phyloP scores from a whole-genome alignment of 345 rosid species.

The Corchorus olitorius region DNA sequence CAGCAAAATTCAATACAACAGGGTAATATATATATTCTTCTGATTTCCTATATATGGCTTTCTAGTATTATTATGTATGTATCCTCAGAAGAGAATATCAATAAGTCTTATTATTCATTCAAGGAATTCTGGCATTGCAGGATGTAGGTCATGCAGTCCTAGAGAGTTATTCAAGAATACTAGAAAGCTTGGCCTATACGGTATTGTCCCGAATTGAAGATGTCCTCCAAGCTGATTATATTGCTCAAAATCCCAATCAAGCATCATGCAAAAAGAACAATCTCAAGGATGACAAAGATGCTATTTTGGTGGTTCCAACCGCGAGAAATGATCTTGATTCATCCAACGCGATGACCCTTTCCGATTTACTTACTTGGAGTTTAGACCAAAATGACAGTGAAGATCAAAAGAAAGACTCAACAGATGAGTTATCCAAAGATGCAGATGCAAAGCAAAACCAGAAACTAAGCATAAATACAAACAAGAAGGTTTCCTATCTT shows the following conservation, averaged over 20 bases:
- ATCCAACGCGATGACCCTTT: conserved; percentile 44
- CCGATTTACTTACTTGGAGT: conserved; percentile 72
- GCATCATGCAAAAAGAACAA: conserved; percentile 31
- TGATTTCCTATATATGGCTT: background rate
- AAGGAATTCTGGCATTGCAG: conserved; percentile 30
- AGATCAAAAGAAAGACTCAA: conserved; percentile 29
- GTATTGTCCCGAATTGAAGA: conserved; percentile 85
- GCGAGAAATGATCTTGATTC: conserved; percentile 14
- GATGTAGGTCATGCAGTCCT: conserved; percentile 90
- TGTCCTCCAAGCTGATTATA: conserved; percentile 65
- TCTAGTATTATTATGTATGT: background rate
- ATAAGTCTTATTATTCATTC: background rate
- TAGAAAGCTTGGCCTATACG: conserved; percentile 90
- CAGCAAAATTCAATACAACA: conserved; percentile 80
- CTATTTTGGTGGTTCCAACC: background rate
- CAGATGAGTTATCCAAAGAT: conserved; percentile 40
- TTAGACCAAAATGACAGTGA: conserved; percentile 37
- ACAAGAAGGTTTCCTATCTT: conserved; percentile 52
- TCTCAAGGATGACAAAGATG: conserved; percentile 12
- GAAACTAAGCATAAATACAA: conserved; percentile 33
- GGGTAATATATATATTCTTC: conserved; percentile 43
- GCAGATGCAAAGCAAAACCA: conserved; percentile 28
- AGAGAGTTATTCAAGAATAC: conserved; percentile 90
- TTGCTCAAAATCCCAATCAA: conserved; percentile 48
- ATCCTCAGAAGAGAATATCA: background rate